Base-by-base conservation (phyloP, 176 grass and related monocot genomes). In the Paspalum notatum region DNA sequence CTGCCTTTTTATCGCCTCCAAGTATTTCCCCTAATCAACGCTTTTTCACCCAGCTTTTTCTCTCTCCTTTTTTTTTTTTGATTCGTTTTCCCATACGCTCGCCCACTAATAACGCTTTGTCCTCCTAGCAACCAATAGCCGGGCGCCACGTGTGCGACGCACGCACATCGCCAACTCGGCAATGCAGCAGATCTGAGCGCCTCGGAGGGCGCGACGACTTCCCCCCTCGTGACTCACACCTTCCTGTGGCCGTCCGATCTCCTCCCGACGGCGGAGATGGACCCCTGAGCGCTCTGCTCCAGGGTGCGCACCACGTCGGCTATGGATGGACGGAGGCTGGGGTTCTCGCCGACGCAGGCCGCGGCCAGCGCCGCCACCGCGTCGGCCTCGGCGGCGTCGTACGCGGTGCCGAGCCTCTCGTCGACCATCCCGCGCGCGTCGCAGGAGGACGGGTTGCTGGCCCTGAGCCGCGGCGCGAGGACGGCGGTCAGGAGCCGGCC, bases 281-380 rank as follows among this genome's bases (percentile, higher is more conserved):
- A 94, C 0, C 76, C 68, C 12, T 68, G 74, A 32, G 71, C 61
- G 67, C 71, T 76, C 55, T 85, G 72, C 63, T 84, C 77, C 62
- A 94, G 72, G 7, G 83, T 79, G 43, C 81, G 84, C 77, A 89
- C 81, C 78, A 94, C 89, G 77, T 94, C 92, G 25, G 84, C 84
- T 89, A 94, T 89, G 18, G 92, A 91, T 24, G 92, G 92, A 5
- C 92, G 86, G 58, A 94, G 81, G 78, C 81, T 87, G 2, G 92
- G 87, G 65, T 89, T 89, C 43, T 89, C 87, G 56, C 86, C 73
- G 57, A 94, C 80, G 69, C 92, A 94, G 41, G 78, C 52, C 20
- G 86, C 74, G 0, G 92, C 92, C 0, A 94, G 66, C 57, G 66
- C 51, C 20, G 84, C 63, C 68, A 85, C 78, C 7, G 84, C 84